Conservation (phyloP, 2,329 filamentous ascomycete genomes). For the Cadophora malorum region DNA sequence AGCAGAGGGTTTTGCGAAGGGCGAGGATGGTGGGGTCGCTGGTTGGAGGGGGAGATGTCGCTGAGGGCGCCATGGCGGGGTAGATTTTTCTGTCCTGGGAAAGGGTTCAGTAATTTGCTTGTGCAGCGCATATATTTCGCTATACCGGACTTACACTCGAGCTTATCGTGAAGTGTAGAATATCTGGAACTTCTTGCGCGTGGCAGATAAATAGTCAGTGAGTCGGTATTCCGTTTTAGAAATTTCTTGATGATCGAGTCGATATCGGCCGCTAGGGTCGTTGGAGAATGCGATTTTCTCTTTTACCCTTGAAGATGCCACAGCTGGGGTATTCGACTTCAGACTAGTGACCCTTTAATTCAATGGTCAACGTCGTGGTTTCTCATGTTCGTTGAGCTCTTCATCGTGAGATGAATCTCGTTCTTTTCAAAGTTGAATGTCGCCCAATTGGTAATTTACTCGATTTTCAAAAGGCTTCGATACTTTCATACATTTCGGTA, state of each 20-base stretch:
- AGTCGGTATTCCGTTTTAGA: neutral
- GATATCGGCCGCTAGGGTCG: conserved; percentile 1
- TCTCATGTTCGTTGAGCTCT: no score
- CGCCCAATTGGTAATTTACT: no score
- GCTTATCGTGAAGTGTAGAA: neutral
- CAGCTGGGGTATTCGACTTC: neutral
- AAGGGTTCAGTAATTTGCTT: neutral
- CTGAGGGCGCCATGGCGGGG: conserved; percentile 45
- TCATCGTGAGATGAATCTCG: no score
- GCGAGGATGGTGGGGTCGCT: conserved; percentile 49
- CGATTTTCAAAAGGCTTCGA: no score
- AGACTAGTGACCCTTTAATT: neutral
- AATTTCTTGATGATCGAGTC: neutral
- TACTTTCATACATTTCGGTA: no score
- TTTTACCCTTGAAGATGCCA: neutral
- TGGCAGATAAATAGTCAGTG: neutral
- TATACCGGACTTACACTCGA: neutral
- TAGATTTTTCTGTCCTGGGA: conserved; percentile 9
- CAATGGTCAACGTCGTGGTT: no score
- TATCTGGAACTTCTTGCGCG: neutral
- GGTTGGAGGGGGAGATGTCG: conserved; percentile 38
- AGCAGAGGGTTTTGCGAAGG: conserved; percentile 77
- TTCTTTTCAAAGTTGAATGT: no score
- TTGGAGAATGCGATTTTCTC: neutral
- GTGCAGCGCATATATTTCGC: neutral